A percentile compares a stretch with the other conserved stretches of the same genome.
phyloP scores from a whole-genome alignment of 2,329 filamentous ascomycete genomes.

The Pseudogymnoascus destructans region DNA sequence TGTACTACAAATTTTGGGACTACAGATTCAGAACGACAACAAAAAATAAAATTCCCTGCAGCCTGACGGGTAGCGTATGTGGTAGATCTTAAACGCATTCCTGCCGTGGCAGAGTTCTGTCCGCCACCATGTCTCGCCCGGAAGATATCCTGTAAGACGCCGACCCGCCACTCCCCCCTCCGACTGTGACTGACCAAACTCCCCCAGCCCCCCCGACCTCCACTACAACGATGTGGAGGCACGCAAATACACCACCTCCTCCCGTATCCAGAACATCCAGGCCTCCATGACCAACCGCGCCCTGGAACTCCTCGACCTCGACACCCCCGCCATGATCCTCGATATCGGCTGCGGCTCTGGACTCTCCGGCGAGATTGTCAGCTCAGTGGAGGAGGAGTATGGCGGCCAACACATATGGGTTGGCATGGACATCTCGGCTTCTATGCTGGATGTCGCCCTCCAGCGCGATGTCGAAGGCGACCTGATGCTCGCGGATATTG shows the following conservation, averaged over 20 bases:
- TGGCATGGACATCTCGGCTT: constrained; percentile 89
- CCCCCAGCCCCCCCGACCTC: constrained; percentile 70
- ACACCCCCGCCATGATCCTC: constrained; percentile 71
- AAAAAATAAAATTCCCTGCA: background rate
- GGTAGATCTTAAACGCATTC: background rate
- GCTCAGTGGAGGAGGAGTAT: constrained; percentile 51
- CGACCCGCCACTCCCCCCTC: constrained; percentile 12
- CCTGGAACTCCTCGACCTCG: constrained; percentile 76
- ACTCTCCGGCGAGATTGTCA: constrained; percentile 86
- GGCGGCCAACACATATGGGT: constrained; percentile 88
- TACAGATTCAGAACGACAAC: background rate
- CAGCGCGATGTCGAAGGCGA: constrained; percentile 89
- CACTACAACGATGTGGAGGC: constrained; percentile 96
- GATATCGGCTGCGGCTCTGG: constrained; percentile 95
- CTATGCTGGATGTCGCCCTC: constrained; percentile 93
- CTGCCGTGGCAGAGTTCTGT: constrained; percentile 18
- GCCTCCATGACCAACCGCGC: constrained; percentile 88
- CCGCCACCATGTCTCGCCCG: constrained; percentile 74
- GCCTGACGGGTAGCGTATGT: background rate
- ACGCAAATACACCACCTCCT: constrained; percentile 93
- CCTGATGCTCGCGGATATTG: constrained; percentile 86
- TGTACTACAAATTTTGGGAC: background rate
- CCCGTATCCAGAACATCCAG: constrained; percentile 91
- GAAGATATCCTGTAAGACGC: constrained; percentile 74
- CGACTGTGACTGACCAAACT: constrained; percentile 18